A percentile compares a stretch with the other conserved stretches of the same genome.
phyloP scores from a whole-genome alignment of 129 eudicot species.

The Lactuca saligna region DNA sequence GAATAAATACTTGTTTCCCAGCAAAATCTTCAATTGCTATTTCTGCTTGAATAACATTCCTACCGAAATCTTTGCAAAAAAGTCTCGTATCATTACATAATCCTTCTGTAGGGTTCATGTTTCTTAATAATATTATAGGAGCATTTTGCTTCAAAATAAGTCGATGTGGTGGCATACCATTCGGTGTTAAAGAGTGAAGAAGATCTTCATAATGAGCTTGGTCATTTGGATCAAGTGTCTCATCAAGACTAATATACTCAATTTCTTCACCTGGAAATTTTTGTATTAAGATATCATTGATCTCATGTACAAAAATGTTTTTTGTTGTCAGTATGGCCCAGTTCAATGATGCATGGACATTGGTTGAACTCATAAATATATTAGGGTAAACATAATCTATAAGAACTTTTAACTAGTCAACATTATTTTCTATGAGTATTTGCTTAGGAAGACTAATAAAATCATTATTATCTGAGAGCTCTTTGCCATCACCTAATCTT shows the following conservation, averaged over 20 bases:
- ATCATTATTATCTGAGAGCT: neutral
- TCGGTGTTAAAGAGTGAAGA: neutral
- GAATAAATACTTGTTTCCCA: neutral
- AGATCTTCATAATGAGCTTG: conserved; percentile 4
- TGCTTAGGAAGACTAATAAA: neutral
- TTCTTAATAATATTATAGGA: neutral
- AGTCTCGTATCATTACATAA: neutral
- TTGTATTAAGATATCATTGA: neutral
- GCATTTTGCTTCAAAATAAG: neutral
- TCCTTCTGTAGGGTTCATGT: neutral
- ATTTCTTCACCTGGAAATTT: neutral
- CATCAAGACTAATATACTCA: neutral
- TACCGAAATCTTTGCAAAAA: neutral
- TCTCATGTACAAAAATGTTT: neutral
- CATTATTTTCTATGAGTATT: too few relatives aligned
- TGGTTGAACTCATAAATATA: neutral
- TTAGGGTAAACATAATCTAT: neutral
- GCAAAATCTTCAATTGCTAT: neutral
- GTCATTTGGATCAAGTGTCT: neutral
- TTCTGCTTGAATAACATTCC: neutral
- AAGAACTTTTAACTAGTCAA: neutral
- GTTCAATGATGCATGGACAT: neutral
- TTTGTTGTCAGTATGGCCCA: neutral
- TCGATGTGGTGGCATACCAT: neutral
- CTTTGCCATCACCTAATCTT: neutral